These are phyloP conservation scores for Heliamphora pulchella DNA, from an alignment of 179 eudicot genomes.

Conservation along the genomic window DNA sequence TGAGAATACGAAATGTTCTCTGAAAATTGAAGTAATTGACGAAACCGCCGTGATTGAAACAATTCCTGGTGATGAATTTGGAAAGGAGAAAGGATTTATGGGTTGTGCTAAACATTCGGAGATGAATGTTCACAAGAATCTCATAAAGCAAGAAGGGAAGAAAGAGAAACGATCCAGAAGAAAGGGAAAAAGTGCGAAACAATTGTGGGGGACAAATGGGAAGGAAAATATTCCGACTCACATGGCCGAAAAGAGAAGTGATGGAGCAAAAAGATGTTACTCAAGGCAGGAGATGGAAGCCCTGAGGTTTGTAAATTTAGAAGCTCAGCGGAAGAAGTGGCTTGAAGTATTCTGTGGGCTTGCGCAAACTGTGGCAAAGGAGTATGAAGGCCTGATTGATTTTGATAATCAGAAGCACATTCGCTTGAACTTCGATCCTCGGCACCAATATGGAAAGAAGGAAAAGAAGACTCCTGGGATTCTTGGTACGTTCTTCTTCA, in stretches of 20 bases:
- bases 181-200: slow-evolving; percentile 22
- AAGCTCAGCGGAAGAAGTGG: slow-evolving; percentile 65
- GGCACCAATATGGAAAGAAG: slow-evolving; percentile 25
- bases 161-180: slow-evolving; percentile 19
- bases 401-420: slow-evolving; percentile 24
- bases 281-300: slow-evolving; percentile 45
- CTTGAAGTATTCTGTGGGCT: slow-evolving; percentile 49
- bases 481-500: slow-evolving; percentile 22
- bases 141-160: slow-evolving; percentile 12
- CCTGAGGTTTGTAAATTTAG: slow-evolving; percentile 43
- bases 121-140: slow-evolving; percentile 1
- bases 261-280: slow-evolving; percentile 29
- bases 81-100: slow-evolving; percentile 7
- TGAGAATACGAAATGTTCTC: slow-evolving; percentile 18
- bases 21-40: slow-evolving; percentile 36
- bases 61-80: slow-evolving; percentile 3
- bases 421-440: slow-evolving; percentile 25
- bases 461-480: slow-evolving; percentile 15
- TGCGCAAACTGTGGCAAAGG: slow-evolving; percentile 29
- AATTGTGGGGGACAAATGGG: not conserved
- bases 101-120: not conserved
- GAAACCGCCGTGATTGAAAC: slow-evolving; percentile 31
- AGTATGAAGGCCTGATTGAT: slow-evolving; percentile 47
- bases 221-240: slow-evolving; percentile 10
- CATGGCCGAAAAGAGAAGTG: slow-evolving; percentile 16